phyloP scores from a whole-genome alignment of 306 rosid species.

The Rosa lucieae region DNA sequence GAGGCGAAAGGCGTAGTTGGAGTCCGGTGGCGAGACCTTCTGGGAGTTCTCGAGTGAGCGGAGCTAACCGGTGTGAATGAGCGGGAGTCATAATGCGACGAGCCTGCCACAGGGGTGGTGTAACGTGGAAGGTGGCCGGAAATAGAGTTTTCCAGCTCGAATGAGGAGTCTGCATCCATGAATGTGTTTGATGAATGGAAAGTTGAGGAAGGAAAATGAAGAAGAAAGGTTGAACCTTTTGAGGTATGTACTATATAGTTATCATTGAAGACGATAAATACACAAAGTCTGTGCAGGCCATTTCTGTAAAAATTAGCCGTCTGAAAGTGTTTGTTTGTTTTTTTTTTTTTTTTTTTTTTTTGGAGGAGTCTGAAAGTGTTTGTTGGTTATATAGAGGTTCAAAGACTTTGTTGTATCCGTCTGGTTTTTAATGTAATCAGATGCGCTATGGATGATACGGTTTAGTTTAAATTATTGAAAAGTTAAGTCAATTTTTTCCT shows the following conservation, averaged over 20 bases:
- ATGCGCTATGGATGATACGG: not conserved
- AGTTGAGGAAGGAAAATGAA: not conserved
- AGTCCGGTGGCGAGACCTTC: slow-evolving; percentile 23
- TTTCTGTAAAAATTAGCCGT: not conserved
- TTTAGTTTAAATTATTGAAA: not conserved
- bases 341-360: too few species aligned
- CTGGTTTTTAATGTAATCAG: not conserved
- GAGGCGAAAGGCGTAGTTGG: slow-evolving; percentile 70
- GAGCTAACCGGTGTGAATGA: slow-evolving; percentile 47
- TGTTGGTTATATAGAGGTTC: not conserved
- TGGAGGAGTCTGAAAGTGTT: not conserved
- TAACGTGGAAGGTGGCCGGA: slow-evolving; percentile 21
- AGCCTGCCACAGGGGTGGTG: slow-evolving; percentile 42
- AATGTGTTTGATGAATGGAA: slow-evolving; percentile 1
- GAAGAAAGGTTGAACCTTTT: not conserved
- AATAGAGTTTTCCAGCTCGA: slow-evolving; percentile 36
- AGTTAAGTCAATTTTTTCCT: not conserved
- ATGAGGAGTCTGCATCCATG: slow-evolving; percentile 46
- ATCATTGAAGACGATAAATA: not conserved
- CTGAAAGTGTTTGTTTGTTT: not conserved
- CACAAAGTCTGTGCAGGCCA: not conserved
- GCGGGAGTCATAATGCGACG: slow-evolving; percentile 34
- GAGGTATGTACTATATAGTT: not conserved
- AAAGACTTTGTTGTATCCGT: slow-evolving; percentile 10
- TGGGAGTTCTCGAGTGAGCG: slow-evolving; percentile 7